Evolutionary conservation across 2,329 filamentous ascomycete species (phyloP).

Genomic region (Trichoderma guizhouense): DNA sequence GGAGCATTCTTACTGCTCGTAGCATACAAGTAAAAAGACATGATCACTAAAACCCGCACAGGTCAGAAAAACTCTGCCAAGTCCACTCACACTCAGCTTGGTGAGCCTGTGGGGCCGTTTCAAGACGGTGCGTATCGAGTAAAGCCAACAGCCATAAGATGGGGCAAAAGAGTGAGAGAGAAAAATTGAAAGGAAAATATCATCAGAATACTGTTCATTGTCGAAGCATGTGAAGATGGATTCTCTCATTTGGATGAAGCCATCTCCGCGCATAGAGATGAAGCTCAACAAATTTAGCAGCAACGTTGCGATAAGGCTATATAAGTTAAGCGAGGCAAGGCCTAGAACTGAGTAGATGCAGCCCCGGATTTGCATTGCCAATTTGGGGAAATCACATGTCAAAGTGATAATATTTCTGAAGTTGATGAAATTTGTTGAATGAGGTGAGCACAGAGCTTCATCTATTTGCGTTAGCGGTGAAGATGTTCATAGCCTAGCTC

Average conservation of each 20-base stretch:
- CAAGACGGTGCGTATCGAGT: not conserved
- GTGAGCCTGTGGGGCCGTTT: conserved; percentile 6
- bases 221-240: not conserved
- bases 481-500: not conserved
- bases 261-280: not conserved
- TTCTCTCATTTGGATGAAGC: not conserved
- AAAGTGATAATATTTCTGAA: not conserved
- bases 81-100: conserved; percentile 7
- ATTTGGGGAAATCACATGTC: conserved; percentile 5
- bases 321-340: not conserved
- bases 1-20: not conserved
- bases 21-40: not conserved
- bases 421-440: not conserved
- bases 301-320: not conserved
- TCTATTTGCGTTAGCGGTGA: not conserved
- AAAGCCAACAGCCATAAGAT: not conserved
- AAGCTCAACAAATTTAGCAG: not conserved
- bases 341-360: not conserved
- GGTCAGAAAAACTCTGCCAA: not conserved
- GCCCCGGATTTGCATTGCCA: not conserved
- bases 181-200: not conserved
- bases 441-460: not conserved
- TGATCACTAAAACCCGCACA: not conserved
- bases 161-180: not conserved
- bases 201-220: not conserved